Base-by-base conservation (phyloP, 2,329 filamentous ascomycete species). In the Drechslerella coelobrocha region DNA sequence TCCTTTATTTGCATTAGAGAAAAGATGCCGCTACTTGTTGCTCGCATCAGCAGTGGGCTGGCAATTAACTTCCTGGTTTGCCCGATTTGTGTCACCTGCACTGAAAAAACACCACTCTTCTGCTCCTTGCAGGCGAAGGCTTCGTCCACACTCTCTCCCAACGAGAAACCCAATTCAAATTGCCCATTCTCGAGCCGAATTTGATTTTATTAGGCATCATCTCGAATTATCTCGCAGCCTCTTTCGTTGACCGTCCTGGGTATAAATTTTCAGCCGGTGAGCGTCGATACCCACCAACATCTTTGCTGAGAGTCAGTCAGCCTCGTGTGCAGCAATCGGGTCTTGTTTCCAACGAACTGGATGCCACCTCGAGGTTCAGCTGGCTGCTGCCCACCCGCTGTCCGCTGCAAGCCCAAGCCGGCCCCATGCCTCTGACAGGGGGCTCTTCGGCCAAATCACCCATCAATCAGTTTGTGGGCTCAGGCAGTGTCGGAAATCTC, bases 391-490 rank as follows among this genome's bases (percentile, higher is more conserved):
- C 34, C 4, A 39, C 2, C 34, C 12, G 34, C 34, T n/a, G 34
- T 3, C 12, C 34, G 12, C 34, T 39, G 34, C 34, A 39, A 45
- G 41, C 19, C 19, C 14, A 45, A 45, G 41, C 41, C 21, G n/a
- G 41, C 19, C 34, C 19, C 41, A 45, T 19, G 8, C 41, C 19
- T 45, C 17, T 45, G 56, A 50, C 45, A 57, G 57, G 65, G 56
- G 57, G 51, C 31, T 29, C 50, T 55, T n/a, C 61, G 14, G 57
- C 65, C 56, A 62, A 53, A 59, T 69, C 52, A 62, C 24, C 43
- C 52, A 53, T 34, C 39, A 53, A 53, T 27, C 47, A 23, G 37
- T 29, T 27, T 55, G 56, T 24, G 4, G 8, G 29, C 45, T 27
- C 52, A 23, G 10, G 10, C 10, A 21, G 23, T 31, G 43, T 27